phyloP scores from a whole-genome alignment of 305 asterid genomes.

The Striga hermonthica region DNA sequence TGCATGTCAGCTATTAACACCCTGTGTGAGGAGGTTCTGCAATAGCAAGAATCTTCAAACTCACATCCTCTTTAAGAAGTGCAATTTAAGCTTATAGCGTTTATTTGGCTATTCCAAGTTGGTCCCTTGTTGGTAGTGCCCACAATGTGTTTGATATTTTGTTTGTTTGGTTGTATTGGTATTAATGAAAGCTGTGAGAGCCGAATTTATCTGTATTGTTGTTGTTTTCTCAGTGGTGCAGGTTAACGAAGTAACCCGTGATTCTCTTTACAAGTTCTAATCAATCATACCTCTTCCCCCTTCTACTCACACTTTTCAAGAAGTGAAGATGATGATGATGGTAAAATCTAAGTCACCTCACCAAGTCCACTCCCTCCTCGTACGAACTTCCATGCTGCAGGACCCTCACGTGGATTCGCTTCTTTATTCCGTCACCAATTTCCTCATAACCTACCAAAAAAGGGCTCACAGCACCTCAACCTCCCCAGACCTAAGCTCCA shows the following conservation, averaged over 20 bases:
- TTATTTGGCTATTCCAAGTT: too few species aligned
- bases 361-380: conserved; percentile 1
- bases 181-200: too few species aligned
- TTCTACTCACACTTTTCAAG: not conserved
- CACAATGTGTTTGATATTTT: not conserved
- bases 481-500: not conserved
- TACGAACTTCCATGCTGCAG: not conserved
- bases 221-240: not conserved
- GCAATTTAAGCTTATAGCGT: too few species aligned
- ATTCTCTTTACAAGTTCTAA: not conserved
- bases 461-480: conserved; percentile 11
- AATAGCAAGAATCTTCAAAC: too few species aligned
- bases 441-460: not conserved
- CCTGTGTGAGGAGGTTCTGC: too few species aligned
- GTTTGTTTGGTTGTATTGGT: not conserved
- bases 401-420: not conserved
- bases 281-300: not conserved
- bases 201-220: too few species aligned
- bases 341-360: not conserved
- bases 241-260: not conserved
- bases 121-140: too few species aligned
- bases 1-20: too few species aligned
- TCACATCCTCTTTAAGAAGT: too few species aligned
- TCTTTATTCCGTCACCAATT: not conserved
- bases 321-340: too few species aligned